phyloP scores from a whole-genome alignment of 75 land plant species.

The Larix kaempferi region DNA sequence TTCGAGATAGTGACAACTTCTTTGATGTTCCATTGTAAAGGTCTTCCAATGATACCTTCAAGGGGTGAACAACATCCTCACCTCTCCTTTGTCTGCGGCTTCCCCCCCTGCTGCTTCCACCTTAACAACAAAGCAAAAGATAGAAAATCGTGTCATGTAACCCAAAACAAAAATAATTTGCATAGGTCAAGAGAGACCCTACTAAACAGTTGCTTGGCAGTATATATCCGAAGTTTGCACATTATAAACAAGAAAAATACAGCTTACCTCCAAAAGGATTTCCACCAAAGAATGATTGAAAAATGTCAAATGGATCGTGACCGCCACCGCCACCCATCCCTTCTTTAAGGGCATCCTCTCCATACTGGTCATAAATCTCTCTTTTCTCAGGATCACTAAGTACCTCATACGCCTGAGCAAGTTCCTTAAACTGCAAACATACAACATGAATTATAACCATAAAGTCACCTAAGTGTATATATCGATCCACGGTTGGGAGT shows the following conservation, averaged over 20 bases:
- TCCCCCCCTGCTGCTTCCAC: conserved; percentile 62
- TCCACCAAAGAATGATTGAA: conserved; percentile 82
- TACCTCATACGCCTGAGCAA: conserved; percentile 60
- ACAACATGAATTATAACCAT: too few relatives aligned
- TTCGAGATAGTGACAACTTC: conserved; percentile 67
- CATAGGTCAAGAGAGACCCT: background rate
- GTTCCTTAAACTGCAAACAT: conserved; percentile 27
- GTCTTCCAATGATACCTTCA: conserved; percentile 73
- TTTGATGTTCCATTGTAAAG: conserved; percentile 77
- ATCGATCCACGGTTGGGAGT: too few relatives aligned
- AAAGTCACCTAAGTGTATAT: too few relatives aligned
- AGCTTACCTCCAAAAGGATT: conserved; percentile 60
- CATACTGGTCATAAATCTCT: conserved; percentile 76
- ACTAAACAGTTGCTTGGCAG: background rate
- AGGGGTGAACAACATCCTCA: conserved; percentile 73
- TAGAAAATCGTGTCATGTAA: background rate
- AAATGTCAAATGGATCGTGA: conserved; percentile 72
- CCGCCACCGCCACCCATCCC: conserved; percentile 79
- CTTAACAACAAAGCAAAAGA: conserved; percentile 7
- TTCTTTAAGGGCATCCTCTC: conserved; percentile 80
- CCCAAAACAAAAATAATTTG: background rate
- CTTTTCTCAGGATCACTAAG: conserved; percentile 80
- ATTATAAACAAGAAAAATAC: background rate
- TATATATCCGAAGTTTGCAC: too few relatives aligned
- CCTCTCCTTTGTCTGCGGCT: conserved; percentile 74